Percentiles rank a stretch among this genome's conserved stretches.
Evolutionary conservation across 441 rosid species (phyloP).

Genomic region (Jatropha podagrica): DNA sequence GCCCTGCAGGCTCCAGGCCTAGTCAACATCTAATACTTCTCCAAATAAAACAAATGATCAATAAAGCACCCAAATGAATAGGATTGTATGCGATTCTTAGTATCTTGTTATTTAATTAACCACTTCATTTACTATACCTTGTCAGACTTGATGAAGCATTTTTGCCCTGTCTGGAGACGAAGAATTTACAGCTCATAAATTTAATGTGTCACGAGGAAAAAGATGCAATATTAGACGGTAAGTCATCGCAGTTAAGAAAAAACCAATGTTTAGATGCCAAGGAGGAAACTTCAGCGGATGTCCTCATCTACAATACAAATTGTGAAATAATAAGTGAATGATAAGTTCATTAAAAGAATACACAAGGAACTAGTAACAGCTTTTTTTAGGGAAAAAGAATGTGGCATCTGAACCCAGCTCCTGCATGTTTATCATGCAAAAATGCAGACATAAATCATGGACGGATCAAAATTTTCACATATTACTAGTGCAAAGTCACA

Average conservation of each 20-base stretch:
- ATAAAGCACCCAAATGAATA: neutral
- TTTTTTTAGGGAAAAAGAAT: neutral
- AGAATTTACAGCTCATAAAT: conserved; percentile 1
- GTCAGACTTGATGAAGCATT: neutral
- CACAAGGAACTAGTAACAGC: neutral
- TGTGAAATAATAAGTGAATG: neutral
- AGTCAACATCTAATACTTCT: conserved; percentile 11
- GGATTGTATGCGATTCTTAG: neutral
- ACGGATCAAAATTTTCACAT: neutral
- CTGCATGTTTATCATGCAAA: neutral
- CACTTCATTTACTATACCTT: neutral
- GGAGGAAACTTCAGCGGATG: neutral
- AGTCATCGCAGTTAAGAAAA: neutral
- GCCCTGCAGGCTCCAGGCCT: conserved; percentile 3
- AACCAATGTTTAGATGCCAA: neutral
- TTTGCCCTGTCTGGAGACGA: neutral
- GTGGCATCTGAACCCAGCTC: neutral
- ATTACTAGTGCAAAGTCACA: conserved; percentile 6
- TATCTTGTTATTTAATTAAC: neutral
- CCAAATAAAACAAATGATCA: conserved; percentile 7
- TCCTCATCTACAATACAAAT: neutral
- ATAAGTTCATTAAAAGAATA: neutral
- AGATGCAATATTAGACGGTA: neutral
- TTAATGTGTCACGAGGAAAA: neutral
- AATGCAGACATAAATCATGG: neutral